Percentiles rank a stretch among this genome's conserved stretches.
phyloP scores from a whole-genome alignment of 2,329 filamentous ascomycete genomes.

The Colletotrichum acutatum region DNA sequence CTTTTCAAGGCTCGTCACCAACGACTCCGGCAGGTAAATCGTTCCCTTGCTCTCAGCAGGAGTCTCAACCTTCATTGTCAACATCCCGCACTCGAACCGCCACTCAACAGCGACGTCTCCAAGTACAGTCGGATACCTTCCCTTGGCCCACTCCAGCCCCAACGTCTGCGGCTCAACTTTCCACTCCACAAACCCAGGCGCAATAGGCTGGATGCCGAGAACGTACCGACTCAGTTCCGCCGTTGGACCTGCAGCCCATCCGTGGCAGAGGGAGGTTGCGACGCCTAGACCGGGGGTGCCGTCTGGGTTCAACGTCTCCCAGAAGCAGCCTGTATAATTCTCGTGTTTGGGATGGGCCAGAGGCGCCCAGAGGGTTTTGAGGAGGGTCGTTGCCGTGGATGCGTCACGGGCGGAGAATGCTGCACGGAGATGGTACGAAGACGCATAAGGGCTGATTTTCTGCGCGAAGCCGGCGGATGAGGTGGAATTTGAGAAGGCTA shows the following conservation, averaged over 20 bases:
- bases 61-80: slow-evolving; percentile 23
- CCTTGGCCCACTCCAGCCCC: slow-evolving; percentile 36
- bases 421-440: slow-evolving; percentile 45
- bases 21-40: slow-evolving; percentile 1
- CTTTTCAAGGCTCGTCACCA: background rate
- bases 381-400: slow-evolving; percentile 27
- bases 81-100: slow-evolving; percentile 15
- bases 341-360: slow-evolving; percentile 40
- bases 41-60: background rate
- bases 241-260: slow-evolving; percentile 46
- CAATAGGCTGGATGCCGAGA: slow-evolving; percentile 39
- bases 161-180: slow-evolving; percentile 37
- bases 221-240: slow-evolving; percentile 45
- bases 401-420: slow-evolving; percentile 37
- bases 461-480: slow-evolving; percentile 33
- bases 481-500: slow-evolving; percentile 38
- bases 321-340: slow-evolving; percentile 45
- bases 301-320: slow-evolving; percentile 41
- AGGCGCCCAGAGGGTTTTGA: slow-evolving; percentile 40
- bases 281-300: slow-evolving; percentile 42
- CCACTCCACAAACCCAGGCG: slow-evolving; percentile 39
- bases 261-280: slow-evolving; percentile 46
- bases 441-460: slow-evolving; percentile 43
- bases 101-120: slow-evolving; percentile 17
- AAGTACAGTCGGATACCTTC: background rate